A percentile compares a stretch with the other conserved stretches of the same genome.
Evolutionary conservation across 192 early-diverging fungal species (phyloP).

Genomic region (Podila horticola): DNA sequence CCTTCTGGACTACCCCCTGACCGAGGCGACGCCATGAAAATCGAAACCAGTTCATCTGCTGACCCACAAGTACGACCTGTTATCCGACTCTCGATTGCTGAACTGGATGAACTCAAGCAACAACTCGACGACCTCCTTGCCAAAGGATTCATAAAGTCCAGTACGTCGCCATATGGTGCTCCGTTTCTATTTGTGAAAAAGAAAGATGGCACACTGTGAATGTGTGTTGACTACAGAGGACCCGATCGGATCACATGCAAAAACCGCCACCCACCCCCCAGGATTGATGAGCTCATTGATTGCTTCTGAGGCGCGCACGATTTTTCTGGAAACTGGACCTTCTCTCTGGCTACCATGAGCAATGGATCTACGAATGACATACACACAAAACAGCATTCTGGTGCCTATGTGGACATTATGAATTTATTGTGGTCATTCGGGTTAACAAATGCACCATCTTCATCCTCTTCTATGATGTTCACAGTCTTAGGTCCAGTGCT

Average conservation of each 20-base stretch:
- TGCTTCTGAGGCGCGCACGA: slow-evolving; percentile 11
- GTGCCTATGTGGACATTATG: slow-evolving; percentile 50
- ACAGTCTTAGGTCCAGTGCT: slow-evolving; percentile 42
- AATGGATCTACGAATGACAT: slow-evolving; percentile 18
- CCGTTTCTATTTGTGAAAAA: slow-evolving; percentile 31
- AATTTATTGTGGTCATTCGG: slow-evolving; percentile 72
- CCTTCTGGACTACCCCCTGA: slow-evolving; percentile 7
- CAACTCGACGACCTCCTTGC: slow-evolving; percentile 24
- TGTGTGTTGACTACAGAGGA: slow-evolving; percentile 64
- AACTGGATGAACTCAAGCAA: slow-evolving; percentile 35
- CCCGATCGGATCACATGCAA: slow-evolving; percentile 58
- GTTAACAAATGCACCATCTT: slow-evolving; percentile 64
- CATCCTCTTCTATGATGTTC: slow-evolving; percentile 60
- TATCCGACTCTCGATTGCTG: slow-evolving; percentile 26
- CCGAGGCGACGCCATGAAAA: slow-evolving; percentile 10
- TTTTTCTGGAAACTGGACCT: slow-evolving; percentile 55
- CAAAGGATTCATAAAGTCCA: slow-evolving; percentile 20
- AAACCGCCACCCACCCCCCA: slow-evolving; percentile 53
- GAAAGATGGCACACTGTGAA: slow-evolving; percentile 30
- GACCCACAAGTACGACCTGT: slow-evolving; percentile 26
- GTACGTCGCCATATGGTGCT: slow-evolving; percentile 5
- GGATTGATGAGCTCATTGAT: slow-evolving; percentile 58
- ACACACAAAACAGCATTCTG: slow-evolving; percentile 42
- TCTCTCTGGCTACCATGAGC: slow-evolving; percentile 20
- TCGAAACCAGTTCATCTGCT: background rate